Conservation (phyloP, 225 moss, liverwort and hornwort species). For the Anthoceros angustus region DNA sequence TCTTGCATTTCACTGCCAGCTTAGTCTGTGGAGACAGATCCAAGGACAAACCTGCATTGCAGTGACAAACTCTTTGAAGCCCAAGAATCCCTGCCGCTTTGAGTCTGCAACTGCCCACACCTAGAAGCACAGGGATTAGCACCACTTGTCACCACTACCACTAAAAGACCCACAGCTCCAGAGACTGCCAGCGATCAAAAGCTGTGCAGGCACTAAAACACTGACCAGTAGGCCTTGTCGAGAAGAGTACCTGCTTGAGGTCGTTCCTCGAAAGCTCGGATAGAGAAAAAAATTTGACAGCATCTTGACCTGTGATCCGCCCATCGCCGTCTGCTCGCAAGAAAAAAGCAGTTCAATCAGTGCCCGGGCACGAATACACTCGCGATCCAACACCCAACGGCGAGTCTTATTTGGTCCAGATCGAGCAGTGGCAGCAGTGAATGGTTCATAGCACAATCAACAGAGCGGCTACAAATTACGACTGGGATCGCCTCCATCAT, state of each 20-base stretch:
- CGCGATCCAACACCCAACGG: too few relatives aligned
- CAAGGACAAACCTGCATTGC: slow-evolving; percentile 70
- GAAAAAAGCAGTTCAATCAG: not conserved
- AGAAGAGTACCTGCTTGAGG: slow-evolving; percentile 54
- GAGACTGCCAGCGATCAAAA: not conserved
- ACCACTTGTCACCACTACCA: not conserved
- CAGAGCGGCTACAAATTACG: too few relatives aligned
- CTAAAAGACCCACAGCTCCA: not conserved
- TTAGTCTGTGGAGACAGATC: not conserved
- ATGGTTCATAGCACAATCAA: too few relatives aligned
- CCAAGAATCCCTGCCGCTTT: slow-evolving; percentile 85
- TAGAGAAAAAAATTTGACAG: slow-evolving; percentile 82
- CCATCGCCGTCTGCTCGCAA: slow-evolving; percentile 62
- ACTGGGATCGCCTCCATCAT: too few relatives aligned
- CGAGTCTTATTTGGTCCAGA: too few relatives aligned
- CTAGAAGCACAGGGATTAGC: slow-evolving; percentile 15
- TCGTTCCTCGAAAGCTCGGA: slow-evolving; percentile 68
- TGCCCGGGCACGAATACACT: not conserved
- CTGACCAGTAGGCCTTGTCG: not conserved
- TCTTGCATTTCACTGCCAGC: too few relatives aligned
- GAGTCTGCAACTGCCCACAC: slow-evolving; percentile 92
- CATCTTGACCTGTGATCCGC: slow-evolving; percentile 83
- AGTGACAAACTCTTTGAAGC: slow-evolving; percentile 90
- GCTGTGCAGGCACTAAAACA: not conserved
- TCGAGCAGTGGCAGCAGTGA: too few relatives aligned